Evolutionary conservation across 2,329 filamentous ascomycete genomes (phyloP), one percentile per base, ranked within the genome.

Genomic region (Corynespora cassiicola): DNA sequence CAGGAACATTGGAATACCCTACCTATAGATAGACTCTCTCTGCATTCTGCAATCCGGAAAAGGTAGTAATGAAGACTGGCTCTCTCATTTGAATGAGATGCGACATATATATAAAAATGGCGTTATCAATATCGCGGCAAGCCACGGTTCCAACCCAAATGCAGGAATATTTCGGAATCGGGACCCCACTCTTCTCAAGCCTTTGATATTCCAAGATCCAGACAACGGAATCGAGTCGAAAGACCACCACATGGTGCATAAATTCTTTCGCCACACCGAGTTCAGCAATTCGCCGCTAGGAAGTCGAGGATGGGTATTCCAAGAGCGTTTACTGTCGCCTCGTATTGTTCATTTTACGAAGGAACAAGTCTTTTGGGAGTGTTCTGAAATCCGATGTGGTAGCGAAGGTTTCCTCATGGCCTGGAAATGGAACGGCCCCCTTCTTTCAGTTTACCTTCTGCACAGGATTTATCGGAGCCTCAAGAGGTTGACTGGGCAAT

Each of bases 11-110:
- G n/a, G 15, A 12, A 31, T 43, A 5, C 18, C 11, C 1, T 44
- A 40, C 16, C n/a, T 47, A 4, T 40, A 36, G 40, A 45, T 45
- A n/a, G 40, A 45, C 23, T 36, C 30, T n/a, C 28, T 45, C 7
- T 45, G 41, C 30, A 47, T 47, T 12, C 15, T 36, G n/a, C 45
- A 45, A 21, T 28, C 36, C 6, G 45, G 45, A 2, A 18, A 19
- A 2, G 36, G 31, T 5, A 33, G 23, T 12, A 4, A 24, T 5
- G 24, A 25, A 2, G 41, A 45, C 21, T 39, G 45, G 45, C n/a
- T 5, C n/a, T 4, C 18, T 2, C 45, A 47, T 14, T 24, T 30
- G 11, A 21, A 19, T 6, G 11, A 16, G 5, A 45, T 47, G 45
- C 4, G 6, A 4, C 2, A 3, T 1, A 30, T 47, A 9, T 45